Evolutionary conservation across 2,329 filamentous ascomycete genomes (phyloP), one percentile per base, ranked within the genome.

Genomic region (Taxawa tesnikishii): DNA sequence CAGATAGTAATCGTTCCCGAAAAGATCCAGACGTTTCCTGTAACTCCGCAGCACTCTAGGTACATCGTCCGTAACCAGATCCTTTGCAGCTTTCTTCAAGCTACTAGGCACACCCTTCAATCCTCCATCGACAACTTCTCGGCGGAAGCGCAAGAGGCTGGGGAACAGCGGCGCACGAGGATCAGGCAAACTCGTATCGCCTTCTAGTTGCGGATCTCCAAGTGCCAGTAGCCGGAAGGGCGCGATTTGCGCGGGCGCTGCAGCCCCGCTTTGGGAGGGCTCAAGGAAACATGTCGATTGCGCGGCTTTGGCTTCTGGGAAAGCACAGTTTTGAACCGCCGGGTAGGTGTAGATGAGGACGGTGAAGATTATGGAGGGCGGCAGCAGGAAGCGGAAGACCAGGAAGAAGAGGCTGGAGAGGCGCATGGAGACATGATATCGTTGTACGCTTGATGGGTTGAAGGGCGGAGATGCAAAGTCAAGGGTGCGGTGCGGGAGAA

Each of bases 1-100:
- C 18, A 98, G 71, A 56, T 96, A 98, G 49, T 76, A 83, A 58
- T 98, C 90, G 56, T 98, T 98, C 4, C 90, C 90, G 48, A 85
- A 73, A 2, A 94, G 70, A 55, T 98, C 90, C 44, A 98, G 55
- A 12, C 73, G 70, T 60, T 98, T 98, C 42, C 83, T 72, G 31
- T 69, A 62, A 1, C 75, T 77, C 43, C 75, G 65, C 30, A 87
- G 43, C 12, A 76, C 66, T 43, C 73, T 69, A 5, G 75, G 75
- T 2, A 85, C 59, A 52, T 94, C 85, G 36, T 78, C 39, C 1
- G 33, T 36, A 10, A 50, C 37, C 4, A 53, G 40, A 7, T 40
- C 45, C 12, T 32, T 34, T 13, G 43, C 36, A 4, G 47, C 46
- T 6, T 33, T 31, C 15, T 29, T 29, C 31, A 42, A 4, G 9